Percentiles rank a stretch among this genome's conserved stretches.
Evolutionary conservation across 352 stramenopile species (phyloP).

Genomic region (Phytophthora pistaciae): DNA sequence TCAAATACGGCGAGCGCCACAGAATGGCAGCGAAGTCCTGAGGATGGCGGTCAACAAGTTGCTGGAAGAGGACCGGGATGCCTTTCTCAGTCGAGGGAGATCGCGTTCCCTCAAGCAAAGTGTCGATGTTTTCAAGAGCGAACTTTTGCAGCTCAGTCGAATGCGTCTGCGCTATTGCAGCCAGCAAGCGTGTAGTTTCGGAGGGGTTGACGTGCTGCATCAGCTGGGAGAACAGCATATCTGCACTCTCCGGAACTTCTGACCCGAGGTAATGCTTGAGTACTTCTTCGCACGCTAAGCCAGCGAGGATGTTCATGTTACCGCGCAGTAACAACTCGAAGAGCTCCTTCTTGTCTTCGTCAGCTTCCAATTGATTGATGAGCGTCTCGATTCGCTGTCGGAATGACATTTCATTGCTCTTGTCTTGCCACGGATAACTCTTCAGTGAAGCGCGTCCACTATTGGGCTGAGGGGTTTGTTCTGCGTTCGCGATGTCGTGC

Average conservation of each 20-base stretch:
- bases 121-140: slow-evolving; percentile 60
- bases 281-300: slow-evolving; percentile 38
- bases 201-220: slow-evolving; percentile 34
- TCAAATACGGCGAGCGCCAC: slow-evolving; percentile 68
- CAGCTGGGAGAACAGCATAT: slow-evolving; percentile 50
- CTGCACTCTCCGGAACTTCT: slow-evolving; percentile 21
- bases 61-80: slow-evolving; percentile 51
- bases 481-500: neutral
- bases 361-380: slow-evolving; percentile 35
- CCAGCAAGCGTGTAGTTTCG: slow-evolving; percentile 40
- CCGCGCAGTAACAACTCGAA: slow-evolving; percentile 46
- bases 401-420: slow-evolving; percentile 19
- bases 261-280: slow-evolving; percentile 49
- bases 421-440: slow-evolving; percentile 14
- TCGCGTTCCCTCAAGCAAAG: slow-evolving; percentile 43
- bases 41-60: slow-evolving; percentile 68
- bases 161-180: slow-evolving; percentile 39
- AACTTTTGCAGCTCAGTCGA: slow-evolving; percentile 51
- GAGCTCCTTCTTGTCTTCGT: slow-evolving; percentile 50
- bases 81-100: slow-evolving; percentile 2
- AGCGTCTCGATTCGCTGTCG: slow-evolving; percentile 45
- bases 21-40: slow-evolving; percentile 65
- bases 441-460: slow-evolving; percentile 13
- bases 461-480: slow-evolving; percentile 10
- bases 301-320: slow-evolving; percentile 40